Evolutionary conservation across 305 asterid genomes (phyloP), one percentile per base, ranked within the genome.

Genomic region (Plantago rigida): DNA sequence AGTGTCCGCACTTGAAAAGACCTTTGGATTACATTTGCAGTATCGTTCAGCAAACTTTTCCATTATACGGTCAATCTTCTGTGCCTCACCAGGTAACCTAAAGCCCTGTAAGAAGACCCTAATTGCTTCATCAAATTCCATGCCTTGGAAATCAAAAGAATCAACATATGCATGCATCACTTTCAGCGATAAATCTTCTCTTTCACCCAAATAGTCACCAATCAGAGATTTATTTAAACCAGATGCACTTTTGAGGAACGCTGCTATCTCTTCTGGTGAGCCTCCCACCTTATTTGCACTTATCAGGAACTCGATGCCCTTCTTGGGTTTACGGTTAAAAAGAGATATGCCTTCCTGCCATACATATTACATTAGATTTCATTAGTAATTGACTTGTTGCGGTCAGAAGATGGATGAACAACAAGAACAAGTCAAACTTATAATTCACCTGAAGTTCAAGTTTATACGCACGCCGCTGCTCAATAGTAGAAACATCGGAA

Each of bases 281-380:
- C 78, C 73, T 54, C 97, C 99, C 77, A 93, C 95, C 84, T 93
- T 93, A 76, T 87, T 93, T 63, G 95, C 96, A 68, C 75, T 87
- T 64, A 89, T 81, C 78, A 93, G 87, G 78, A 93, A 93, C 75
- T 87, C 96, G 54, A 93, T 87, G 67, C 99, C 99, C 76, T 80
- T 93, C 82, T 80, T 93, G 49, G 99, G 99, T 70, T 93, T 93
- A 28, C 97, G 90, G 69, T 93, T 93, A 71, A 93, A 93, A 79
- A 93, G 94, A 63, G 97, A 84, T 75, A 93, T 87, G 69, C 99
- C 99, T 82, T 93, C 99, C 99, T 93, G 99, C 79, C 83, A 85
- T 49, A 70, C 71, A 65, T 65, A 62, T 69, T 24, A 72, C 60
- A 68, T 69, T 66, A 79, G 59, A 60, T 59, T 62, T 60, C 58